Percentiles rank a stretch among this genome's conserved stretches.
These are phyloP conservation scores for Gossypium davidsonii DNA, from an alignment of 441 rosid genomes.

Conservation along the genomic window DNA sequence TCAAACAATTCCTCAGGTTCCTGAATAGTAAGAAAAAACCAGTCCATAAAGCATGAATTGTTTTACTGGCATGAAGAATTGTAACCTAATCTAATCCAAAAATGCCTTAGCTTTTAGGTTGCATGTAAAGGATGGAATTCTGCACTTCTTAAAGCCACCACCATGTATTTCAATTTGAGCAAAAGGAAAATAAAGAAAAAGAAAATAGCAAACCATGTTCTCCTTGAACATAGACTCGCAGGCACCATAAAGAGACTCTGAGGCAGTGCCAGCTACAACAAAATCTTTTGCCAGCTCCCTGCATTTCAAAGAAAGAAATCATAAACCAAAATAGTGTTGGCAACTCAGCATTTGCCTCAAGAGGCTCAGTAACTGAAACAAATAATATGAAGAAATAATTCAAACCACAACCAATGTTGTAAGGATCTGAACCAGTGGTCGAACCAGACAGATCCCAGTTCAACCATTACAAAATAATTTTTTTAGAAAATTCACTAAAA, in stretches of 20 bases:
- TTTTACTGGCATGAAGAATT: neutral
- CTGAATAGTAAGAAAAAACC: conserved; percentile 31
- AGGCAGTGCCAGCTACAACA: conserved; percentile 86
- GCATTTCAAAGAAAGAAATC: conserved; percentile 16
- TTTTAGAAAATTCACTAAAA: no score
- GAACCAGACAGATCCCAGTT: no score
- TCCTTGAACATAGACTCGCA: conserved; percentile 91
- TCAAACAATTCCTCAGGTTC: conserved; percentile 87
- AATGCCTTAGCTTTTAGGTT: neutral
- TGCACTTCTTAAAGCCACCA: neutral
- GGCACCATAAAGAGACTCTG: conserved; percentile 92
- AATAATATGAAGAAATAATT: conserved; percentile 1
- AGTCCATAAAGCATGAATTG: neutral
- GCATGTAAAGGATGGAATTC: neutral
- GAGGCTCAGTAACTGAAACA: neutral
- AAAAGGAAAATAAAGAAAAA: neutral
- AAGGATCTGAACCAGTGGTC: no score
- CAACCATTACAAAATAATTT: no score
- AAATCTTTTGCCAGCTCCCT: conserved; percentile 95
- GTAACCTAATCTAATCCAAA: neutral
- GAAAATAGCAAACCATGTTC: conserved; percentile 61
- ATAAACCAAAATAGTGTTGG: neutral
- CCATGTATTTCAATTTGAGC: neutral
- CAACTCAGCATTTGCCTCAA: conserved; percentile 3
- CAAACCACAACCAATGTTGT: no score